Conservation (phyloP, 805 yeast species). For the Candida pseudoglaebosa region DNA sequence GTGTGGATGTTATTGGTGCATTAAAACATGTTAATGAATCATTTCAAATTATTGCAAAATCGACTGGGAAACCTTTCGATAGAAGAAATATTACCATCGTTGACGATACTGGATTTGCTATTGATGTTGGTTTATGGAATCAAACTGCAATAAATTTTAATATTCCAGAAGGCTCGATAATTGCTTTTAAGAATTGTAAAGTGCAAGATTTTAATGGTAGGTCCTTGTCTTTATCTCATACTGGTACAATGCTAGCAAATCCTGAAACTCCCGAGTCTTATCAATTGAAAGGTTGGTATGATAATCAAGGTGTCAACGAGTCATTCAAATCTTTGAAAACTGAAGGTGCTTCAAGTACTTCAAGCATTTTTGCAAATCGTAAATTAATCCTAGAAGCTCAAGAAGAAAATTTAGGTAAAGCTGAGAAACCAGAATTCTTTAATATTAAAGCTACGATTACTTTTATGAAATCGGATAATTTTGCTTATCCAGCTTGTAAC, state of each 20-base stretch:
- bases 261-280: constrained; percentile 91
- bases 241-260: constrained; percentile 70
- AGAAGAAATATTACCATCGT: constrained; percentile 86
- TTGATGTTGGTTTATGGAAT: constrained; percentile 87
- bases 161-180: constrained; percentile 71
- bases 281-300: constrained; percentile 92
- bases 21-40: constrained; percentile 72
- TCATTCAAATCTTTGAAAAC: constrained; percentile 58
- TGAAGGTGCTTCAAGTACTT: constrained; percentile 38
- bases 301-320: constrained; percentile 65
- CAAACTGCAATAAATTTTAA: constrained; percentile 75
- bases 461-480: constrained; percentile 67
- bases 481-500: constrained; percentile 88
- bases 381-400: constrained; percentile 65
- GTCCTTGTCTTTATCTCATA: constrained; percentile 71
- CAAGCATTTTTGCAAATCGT: constrained; percentile 49
- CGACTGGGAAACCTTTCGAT: constrained; percentile 87
- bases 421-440: constrained; percentile 79
- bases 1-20: constrained; percentile 85
- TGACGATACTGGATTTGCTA: constrained; percentile 75
- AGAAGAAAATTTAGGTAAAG: constrained; percentile 63
- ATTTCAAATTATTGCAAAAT: constrained; percentile 75
- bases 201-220: constrained; percentile 88
- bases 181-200: constrained; percentile 88
- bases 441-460: constrained; percentile 69